A percentile compares a stretch with the other conserved stretches of the same genome.
Conservation (phyloP, 768 basidiomycete species). For the Russula virescens region DNA sequence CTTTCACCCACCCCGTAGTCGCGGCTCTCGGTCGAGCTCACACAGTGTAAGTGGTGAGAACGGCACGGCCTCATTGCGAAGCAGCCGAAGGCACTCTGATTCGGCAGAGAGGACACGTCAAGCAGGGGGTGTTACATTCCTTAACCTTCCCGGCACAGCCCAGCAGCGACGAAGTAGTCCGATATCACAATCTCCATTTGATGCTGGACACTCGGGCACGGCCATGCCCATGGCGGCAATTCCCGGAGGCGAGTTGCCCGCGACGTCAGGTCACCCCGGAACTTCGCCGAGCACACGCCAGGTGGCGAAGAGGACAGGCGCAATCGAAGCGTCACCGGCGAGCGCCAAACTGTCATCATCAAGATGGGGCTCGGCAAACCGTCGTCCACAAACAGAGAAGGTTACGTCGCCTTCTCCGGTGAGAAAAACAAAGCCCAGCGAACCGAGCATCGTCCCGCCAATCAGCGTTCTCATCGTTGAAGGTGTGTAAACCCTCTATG, state of each 20-base stretch:
- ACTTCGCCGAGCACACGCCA: slow-evolving; percentile 13
- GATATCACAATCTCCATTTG: background rate
- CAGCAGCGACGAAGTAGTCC: slow-evolving; percentile 7
- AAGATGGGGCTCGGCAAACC: slow-evolving; percentile 32
- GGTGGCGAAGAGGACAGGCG: slow-evolving; percentile 28
- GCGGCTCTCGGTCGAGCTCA: slow-evolving; percentile 12
- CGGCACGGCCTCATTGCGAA: background rate
- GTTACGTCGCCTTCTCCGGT: slow-evolving; percentile 29
- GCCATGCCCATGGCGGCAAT: background rate
- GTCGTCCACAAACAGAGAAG: slow-evolving; percentile 31
- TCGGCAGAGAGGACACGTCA: slow-evolving; percentile 13
- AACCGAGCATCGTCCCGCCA: slow-evolving; percentile 82
- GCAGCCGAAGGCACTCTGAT: slow-evolving; percentile 17
- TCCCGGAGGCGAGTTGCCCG: slow-evolving; percentile 6
- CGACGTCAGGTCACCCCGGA: background rate
- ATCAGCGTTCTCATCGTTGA: slow-evolving; percentile 98
- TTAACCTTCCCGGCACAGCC: background rate
- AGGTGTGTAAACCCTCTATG: slow-evolving; percentile 46
- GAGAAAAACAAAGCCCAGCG: slow-evolving; percentile 50
- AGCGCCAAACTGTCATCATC: slow-evolving; percentile 26
- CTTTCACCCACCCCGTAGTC: slow-evolving; percentile 65
- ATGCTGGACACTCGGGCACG: background rate
- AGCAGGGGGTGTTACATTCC: slow-evolving; percentile 12
- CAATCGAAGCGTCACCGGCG: slow-evolving; percentile 28
- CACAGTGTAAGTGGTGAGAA: slow-evolving; percentile 13